Evolutionary conservation across 1,284 basidiomycete genomes (phyloP), one percentile per base, ranked within the genome.

Genomic region (Pseudozyma sp.): DNA sequence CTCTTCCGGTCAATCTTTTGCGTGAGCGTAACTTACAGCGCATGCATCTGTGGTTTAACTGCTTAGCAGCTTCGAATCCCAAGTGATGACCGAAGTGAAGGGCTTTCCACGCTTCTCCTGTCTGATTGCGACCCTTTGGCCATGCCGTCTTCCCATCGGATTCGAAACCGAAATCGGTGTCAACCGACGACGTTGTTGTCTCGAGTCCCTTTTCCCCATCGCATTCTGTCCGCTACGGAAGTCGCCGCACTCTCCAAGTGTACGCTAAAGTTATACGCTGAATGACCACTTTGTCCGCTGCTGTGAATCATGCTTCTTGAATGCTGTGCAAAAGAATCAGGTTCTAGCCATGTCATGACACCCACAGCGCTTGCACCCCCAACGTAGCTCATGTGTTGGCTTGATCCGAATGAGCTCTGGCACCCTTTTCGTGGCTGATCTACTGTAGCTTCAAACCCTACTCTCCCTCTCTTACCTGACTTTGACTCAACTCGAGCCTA

Each of bases 161-260:
- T 47, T 55, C 53, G 42, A 53, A 53, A 43, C 40, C 16, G 40
- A 18, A 53, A 53, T 35, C 31, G 7, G 34, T 34, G 52, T 44
- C 52, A 44, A 53, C 40, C 8, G 42, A 43, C 50, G 35, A 39
- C n/a, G 14, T 50, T 35, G 48, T 50, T 35, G 12, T n/a, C 39
- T 12, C 39, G 4, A 12, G 3, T 40, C 9, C 3, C 39, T 8
- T 8, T 31, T 31, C 6, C 25, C 25, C 25, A 25, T 47, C 45
- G 45, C 8, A 13, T 25, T 47, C 3, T 19, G 12, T 48, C 47
- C 12, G 47, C 47, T 48, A 21, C 47, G 11, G 13, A 16, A 51
- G 49, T 51, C 49, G 49, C 49, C 49, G 35, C n/a, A 48, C 47
- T 31, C 25, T 31, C 25, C 25, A 31, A 31, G 3, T 31, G 25